Conservation (phyloP, 2,329 filamentous ascomycete genomes). For the Ilyonectria destructans region DNA sequence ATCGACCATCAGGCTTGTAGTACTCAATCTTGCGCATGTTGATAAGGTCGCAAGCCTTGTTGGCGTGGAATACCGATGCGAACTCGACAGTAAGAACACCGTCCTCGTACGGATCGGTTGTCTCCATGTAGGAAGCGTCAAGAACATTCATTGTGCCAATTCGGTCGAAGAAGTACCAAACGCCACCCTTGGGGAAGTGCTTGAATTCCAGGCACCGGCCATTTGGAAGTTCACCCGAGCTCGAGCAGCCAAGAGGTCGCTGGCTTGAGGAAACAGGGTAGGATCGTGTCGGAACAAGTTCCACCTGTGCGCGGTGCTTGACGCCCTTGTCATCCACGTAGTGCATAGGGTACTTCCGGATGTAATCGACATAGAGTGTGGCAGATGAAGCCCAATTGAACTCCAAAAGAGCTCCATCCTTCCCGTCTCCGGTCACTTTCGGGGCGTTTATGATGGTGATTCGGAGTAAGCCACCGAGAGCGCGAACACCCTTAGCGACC, state of each 20-base stretch:
- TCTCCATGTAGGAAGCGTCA: background rate
- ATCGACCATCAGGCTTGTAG: background rate
- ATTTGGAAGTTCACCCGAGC: background rate
- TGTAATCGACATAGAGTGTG: background rate
- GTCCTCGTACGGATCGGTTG: background rate
- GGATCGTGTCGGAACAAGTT: background rate
- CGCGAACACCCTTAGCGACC: conserved; percentile 39
- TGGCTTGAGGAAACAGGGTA: background rate
- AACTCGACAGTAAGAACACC: conserved; percentile 43
- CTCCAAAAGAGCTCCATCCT: conserved; percentile 32
- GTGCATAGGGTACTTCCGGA: background rate
- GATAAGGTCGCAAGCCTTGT: background rate
- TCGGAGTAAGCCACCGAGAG: conserved; percentile 31
- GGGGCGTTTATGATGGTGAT: conserved; percentile 21
- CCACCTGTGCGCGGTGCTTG: background rate
- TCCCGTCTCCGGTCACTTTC: background rate
- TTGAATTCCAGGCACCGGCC: conserved; percentile 36
- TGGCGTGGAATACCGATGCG: conserved; percentile 31
- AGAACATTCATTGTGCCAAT: conserved; percentile 35
- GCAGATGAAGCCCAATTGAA: conserved; percentile 35
- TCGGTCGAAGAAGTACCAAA: conserved; percentile 44
- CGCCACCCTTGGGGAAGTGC: conserved; percentile 38
- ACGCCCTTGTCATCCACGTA: conserved; percentile 11
- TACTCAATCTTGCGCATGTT: background rate
- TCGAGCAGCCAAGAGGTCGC: background rate